Conservation (phyloP, 73 alveolate genomes). For the Symbiodinium natans region DNA sequence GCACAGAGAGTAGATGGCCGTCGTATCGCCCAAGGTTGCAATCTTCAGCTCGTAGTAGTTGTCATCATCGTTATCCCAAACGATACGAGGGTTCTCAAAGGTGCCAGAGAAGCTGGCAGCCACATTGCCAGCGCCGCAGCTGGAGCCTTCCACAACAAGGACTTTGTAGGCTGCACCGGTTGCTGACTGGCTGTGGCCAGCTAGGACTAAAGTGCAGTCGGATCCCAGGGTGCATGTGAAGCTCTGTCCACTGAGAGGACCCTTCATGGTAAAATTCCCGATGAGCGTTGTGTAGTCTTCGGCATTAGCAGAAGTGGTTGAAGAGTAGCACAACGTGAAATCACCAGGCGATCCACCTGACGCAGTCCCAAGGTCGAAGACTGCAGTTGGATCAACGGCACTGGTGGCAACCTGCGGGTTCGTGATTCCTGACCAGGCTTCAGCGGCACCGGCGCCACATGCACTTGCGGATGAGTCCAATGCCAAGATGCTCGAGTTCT, state of each 20-base stretch:
- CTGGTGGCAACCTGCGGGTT: slow-evolving; percentile 63
- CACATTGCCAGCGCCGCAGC: slow-evolving; percentile 30
- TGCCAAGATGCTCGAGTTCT: slow-evolving; percentile 11
- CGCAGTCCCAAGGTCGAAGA: slow-evolving; percentile 68
- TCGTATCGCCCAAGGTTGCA: slow-evolving; percentile 46
- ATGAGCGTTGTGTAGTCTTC: slow-evolving; percentile 25
- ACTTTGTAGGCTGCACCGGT: slow-evolving; percentile 56
- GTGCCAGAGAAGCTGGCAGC: slow-evolving; percentile 63
- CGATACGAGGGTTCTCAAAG: slow-evolving; percentile 70
- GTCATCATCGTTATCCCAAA: slow-evolving; percentile 82
- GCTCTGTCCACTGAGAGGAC: slow-evolving; percentile 55
- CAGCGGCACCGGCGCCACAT: slow-evolving; percentile 36
- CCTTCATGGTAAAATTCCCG: slow-evolving; percentile 76
- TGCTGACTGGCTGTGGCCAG: slow-evolving; percentile 67
- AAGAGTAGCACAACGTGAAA: slow-evolving; percentile 27
- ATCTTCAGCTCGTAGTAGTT: slow-evolving; percentile 67
- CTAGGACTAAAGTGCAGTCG: slow-evolving; percentile 33
- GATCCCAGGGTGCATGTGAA: slow-evolving; percentile 71
- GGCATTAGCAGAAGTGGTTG: neutral
- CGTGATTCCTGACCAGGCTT: slow-evolving; percentile 68
- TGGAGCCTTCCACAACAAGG: neutral
- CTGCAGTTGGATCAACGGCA: slow-evolving; percentile 15
- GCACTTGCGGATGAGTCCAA: slow-evolving; percentile 19
- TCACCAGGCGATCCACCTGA: slow-evolving; percentile 69
- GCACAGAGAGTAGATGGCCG: slow-evolving; percentile 44